Conservation (phyloP, 2,329 filamentous ascomycete genomes). For the Colletotrichum trifolii region DNA sequence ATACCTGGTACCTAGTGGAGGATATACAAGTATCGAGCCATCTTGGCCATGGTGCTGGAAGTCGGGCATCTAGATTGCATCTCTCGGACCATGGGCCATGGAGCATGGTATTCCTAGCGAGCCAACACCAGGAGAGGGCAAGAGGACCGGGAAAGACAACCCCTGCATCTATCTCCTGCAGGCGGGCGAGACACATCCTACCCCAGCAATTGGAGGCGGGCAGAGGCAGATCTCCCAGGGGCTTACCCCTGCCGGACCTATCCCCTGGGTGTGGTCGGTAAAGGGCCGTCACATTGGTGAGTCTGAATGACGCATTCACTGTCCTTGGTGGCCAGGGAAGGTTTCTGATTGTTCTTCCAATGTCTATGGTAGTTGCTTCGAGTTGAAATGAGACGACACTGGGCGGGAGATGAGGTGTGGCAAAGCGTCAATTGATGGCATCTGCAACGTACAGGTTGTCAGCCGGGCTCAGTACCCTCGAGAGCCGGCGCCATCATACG, state of each 20-base stretch:
- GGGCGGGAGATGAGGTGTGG: neutral
- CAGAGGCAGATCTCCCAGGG: constrained; percentile 33
- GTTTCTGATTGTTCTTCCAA: neutral
- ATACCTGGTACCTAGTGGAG: no score
- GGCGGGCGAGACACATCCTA: constrained; percentile 11
- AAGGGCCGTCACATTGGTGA: constrained; percentile 10
- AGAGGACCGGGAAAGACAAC: neutral
- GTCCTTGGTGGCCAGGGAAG: neutral
- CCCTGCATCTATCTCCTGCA: constrained; percentile 18
- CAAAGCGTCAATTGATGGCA: no score
- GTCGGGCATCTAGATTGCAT: constrained; percentile 5
- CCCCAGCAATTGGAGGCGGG: constrained; percentile 27
- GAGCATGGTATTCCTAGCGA: no score
- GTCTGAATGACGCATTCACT: constrained; percentile 20
- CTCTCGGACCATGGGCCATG: neutral
- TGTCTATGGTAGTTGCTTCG: neutral
- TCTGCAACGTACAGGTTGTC: no score
- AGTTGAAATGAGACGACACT: neutral
- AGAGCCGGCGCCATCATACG: constrained; percentile 16
- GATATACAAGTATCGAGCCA: constrained; percentile 8
- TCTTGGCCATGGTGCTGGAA: neutral
- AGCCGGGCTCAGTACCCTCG: neutral
- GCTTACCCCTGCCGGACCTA: constrained; percentile 12
- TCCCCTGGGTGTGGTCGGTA: constrained; percentile 15
- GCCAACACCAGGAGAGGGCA: no score